Percentiles rank a stretch among this genome's conserved stretches.
phyloP scores from a whole-genome alignment of 139 green algal species.

The Asterochloris erici region DNA sequence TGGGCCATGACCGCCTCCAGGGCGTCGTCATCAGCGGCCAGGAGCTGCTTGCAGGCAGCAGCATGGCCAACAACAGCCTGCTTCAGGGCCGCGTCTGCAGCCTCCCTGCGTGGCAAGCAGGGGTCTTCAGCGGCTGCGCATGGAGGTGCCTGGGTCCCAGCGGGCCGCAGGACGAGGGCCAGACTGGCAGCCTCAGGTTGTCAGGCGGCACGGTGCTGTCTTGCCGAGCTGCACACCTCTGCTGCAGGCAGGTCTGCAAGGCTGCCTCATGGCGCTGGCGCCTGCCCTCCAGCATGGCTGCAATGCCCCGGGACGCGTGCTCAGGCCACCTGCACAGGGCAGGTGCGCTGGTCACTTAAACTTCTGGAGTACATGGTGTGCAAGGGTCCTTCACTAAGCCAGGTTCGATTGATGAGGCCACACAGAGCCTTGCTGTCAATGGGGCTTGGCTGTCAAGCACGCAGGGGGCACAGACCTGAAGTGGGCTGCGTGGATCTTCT shows the following conservation, averaged over 20 bases:
- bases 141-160: neutral
- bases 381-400: no score
- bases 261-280: slow-evolving; percentile 22
- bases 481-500: no score
- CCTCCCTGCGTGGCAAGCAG: neutral
- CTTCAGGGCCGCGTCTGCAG: slow-evolving; percentile 7
- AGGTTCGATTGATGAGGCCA: no score
- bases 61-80: neutral
- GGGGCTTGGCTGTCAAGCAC: no score
- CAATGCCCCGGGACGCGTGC: slow-evolving; percentile 1
- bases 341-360: no score
- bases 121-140: neutral
- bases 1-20: slow-evolving; percentile 33
- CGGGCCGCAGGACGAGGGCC: no score
- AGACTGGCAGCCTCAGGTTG: no score
- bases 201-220: neutral
- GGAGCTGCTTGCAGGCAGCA: slow-evolving; percentile 13
- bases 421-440: no score
- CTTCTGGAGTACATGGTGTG: no score
- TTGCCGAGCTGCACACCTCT: neutral
- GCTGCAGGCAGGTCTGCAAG: slow-evolving; percentile 18
- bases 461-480: no score
- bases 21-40: slow-evolving; percentile 20
- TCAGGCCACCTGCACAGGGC: neutral
- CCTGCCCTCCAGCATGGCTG: slow-evolving; percentile 18